phyloP scores from a whole-genome alignment of 148 eudicot genomes.

The Camellia sinensis region DNA sequence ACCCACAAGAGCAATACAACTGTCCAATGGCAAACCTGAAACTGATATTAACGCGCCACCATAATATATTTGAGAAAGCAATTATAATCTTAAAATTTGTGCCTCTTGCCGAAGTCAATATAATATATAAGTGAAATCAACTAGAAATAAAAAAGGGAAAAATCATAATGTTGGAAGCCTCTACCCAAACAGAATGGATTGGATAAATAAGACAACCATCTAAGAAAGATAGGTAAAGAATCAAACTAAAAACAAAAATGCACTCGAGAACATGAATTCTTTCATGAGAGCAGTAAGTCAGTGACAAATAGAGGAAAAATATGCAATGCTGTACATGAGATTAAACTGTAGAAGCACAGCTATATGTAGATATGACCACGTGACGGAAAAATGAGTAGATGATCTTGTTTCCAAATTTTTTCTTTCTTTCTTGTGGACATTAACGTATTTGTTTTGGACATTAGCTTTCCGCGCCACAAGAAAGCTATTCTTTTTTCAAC shows the following conservation, averaged over 20 bases:
- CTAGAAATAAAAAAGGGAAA: neutral
- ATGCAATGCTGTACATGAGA: neutral
- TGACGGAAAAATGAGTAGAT: neutral
- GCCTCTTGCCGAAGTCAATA: neutral
- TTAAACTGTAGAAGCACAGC: neutral
- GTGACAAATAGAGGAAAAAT: neutral
- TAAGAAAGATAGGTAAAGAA: neutral
- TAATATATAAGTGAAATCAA: neutral
- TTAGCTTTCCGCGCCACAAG: neutral
- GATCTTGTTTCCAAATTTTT: neutral
- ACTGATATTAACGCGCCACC: neutral
- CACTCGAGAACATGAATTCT: neutral
- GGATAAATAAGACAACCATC: neutral
- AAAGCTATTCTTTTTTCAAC: neutral
- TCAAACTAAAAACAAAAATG: neutral
- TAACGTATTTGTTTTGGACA: no score
- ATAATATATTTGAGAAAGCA: neutral
- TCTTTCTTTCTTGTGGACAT: no score
- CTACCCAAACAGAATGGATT: neutral
- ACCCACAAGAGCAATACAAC: neutral
- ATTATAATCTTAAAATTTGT: neutral
- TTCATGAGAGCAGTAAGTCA: neutral
- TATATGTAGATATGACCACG: neutral
- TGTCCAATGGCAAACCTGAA: neutral
- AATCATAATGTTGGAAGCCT: neutral